A percentile compares a stretch with the other conserved stretches of the same genome.
Evolutionary conservation across 345 rosid species (phyloP).

Genomic region (Citrus trifoliata): DNA sequence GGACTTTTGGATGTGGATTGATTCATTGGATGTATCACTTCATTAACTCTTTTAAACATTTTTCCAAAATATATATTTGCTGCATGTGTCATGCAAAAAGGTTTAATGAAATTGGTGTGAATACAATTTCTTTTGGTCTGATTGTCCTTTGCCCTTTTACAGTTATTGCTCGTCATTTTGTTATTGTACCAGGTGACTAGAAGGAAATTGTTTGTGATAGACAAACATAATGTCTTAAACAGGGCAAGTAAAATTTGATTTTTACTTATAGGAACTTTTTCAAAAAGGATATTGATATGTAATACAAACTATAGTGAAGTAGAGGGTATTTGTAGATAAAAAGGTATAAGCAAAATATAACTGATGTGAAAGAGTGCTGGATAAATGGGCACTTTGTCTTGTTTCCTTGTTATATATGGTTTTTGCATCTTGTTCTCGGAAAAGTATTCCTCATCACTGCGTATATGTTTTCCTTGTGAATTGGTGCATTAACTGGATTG

Average conservation of each 20-base stretch:
- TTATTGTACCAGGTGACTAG: no score
- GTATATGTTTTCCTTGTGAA: background rate
- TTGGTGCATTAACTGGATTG: background rate
- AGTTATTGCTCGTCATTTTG: no score
- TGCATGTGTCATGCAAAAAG: background rate
- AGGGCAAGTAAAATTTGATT: no score
- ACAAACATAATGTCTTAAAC: no score
- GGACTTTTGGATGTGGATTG: constrained; percentile 7
- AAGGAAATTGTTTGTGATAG: no score
- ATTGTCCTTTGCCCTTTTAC: no score
- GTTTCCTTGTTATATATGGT: background rate
- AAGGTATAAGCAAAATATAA: background rate
- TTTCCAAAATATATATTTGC: background rate
- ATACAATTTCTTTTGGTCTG: background rate
- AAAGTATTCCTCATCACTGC: background rate
- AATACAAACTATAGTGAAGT: background rate
- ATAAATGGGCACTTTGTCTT: background rate
- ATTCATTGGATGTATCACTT: background rate
- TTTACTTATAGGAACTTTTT: no score
- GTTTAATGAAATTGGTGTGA: background rate
- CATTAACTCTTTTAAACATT: background rate
- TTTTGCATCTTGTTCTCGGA: background rate
- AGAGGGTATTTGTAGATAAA: background rate
- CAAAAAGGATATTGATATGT: background rate
- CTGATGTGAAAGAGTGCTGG: background rate